Percentiles rank a stretch among this genome's conserved stretches.
Conservation (phyloP, 768 basidiomycete genomes). For the Amanita brunnescens region DNA sequence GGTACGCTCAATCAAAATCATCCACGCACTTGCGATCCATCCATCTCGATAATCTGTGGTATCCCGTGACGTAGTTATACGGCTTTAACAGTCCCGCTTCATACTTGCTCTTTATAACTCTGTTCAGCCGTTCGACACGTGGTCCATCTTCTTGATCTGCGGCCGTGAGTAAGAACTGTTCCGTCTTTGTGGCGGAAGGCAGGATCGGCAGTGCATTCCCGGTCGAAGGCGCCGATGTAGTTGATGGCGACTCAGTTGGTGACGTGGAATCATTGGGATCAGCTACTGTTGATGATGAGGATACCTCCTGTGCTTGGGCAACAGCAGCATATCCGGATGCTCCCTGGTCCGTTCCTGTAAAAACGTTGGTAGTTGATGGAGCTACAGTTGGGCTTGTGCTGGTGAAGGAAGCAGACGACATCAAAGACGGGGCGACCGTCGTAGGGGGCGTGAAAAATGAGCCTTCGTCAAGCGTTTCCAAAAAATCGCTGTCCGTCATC, state of each 20-base stretch:
- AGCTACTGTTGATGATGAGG: neutral
- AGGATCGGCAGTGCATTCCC: constrained; percentile 46
- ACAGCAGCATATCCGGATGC: constrained; percentile 7
- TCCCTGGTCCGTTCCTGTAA: constrained; percentile 4
- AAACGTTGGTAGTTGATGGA: neutral
- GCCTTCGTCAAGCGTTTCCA: constrained; percentile 81
- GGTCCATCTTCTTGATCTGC: constrained; percentile 92
- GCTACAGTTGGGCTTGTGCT: constrained; percentile 9
- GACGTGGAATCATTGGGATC: neutral
- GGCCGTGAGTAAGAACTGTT: constrained; percentile 85
- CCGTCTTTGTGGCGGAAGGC: constrained; percentile 71
- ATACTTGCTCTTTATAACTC: constrained; percentile 93
- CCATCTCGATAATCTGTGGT: constrained; percentile 85
- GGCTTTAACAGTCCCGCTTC: constrained; percentile 93
- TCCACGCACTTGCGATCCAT: constrained; percentile 79
- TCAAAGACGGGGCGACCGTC: constrained; percentile 39
- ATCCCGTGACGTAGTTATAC: constrained; percentile 95
- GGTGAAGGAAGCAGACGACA: constrained; percentile 31
- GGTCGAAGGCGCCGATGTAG: constrained; percentile 13
- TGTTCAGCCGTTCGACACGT: constrained; percentile 79
- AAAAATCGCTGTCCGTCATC: constrained; percentile 57
- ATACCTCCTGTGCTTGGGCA: neutral
- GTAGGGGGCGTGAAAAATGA: constrained; percentile 66
- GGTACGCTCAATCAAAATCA: neutral
- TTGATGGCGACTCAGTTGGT: neutral